Conservation (phyloP, 805 yeast genomes). For the Wickerhamiella bombiphila region DNA sequence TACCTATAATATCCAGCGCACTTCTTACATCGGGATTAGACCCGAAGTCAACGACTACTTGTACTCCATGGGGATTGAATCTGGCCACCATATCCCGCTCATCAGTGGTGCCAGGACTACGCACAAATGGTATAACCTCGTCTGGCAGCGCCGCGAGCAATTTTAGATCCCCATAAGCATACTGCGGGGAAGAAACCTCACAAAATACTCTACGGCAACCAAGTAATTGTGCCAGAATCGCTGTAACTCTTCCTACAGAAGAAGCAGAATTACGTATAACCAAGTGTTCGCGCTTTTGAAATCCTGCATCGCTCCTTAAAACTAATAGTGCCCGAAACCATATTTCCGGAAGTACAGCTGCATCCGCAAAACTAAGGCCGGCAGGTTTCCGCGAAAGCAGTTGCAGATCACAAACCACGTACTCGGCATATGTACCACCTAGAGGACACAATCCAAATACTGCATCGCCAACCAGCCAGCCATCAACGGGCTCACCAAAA, state of each 20-base stretch:
- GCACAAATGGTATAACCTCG: not conserved
- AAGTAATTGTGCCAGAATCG: slow-evolving; percentile 26
- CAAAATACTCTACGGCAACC: slow-evolving; percentile 26
- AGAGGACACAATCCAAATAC: slow-evolving; percentile 24
- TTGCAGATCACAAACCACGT: slow-evolving; percentile 19
- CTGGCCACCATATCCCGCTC: not conserved
- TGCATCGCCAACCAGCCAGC: slow-evolving; percentile 21
- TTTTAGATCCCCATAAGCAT: not conserved
- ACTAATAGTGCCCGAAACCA: slow-evolving; percentile 28
- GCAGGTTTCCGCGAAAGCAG: slow-evolving; percentile 19
- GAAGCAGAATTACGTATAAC: slow-evolving; percentile 26
- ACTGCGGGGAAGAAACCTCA: slow-evolving; percentile 18
- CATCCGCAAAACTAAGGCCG: slow-evolving; percentile 16
- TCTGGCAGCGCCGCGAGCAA: slow-evolving; percentile 1
- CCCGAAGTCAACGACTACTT: not conserved
- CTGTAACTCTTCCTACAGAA: slow-evolving; percentile 24
- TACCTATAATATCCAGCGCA: too few species aligned
- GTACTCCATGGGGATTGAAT: not conserved
- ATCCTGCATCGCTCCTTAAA: slow-evolving; percentile 19
- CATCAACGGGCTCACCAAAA: slow-evolving; percentile 3
- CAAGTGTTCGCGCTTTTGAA: slow-evolving; percentile 20
- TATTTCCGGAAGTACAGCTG: slow-evolving; percentile 24
- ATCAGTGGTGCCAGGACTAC: too few species aligned
- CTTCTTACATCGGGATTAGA: not conserved
- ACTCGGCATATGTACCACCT: slow-evolving; percentile 29